These are phyloP conservation scores for Rhodosporidiobolus sp. DNA, from an alignment of 768 basidiomycete genomes.

Conservation along the genomic window DNA sequence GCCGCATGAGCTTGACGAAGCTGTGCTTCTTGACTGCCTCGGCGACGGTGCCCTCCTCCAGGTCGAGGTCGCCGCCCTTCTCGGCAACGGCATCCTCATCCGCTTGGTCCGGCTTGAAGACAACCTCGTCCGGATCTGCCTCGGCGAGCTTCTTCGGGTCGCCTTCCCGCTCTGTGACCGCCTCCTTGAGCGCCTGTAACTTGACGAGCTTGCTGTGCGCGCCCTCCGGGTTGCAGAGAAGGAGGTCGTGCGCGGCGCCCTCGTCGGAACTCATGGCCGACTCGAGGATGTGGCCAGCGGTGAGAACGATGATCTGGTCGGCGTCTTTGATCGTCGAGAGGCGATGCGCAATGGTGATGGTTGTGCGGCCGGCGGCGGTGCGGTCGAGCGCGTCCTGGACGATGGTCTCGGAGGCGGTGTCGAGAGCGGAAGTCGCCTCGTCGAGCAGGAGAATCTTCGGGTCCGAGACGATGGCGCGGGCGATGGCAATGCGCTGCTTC, in stretches of 20 bases:
- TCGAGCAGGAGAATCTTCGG: constrained; percentile 51
- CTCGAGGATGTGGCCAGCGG: constrained; percentile 50
- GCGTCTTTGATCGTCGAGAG: constrained; percentile 48
- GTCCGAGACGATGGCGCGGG: constrained; percentile 50
- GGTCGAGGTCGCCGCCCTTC: constrained; percentile 21
- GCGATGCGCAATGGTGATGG: constrained; percentile 51
- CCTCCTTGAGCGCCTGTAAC: constrained; percentile 62
- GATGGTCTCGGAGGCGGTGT: constrained; percentile 51
- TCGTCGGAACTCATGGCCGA: constrained; percentile 31
- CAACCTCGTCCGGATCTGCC: constrained; percentile 9
- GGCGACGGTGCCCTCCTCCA: constrained; percentile 19
- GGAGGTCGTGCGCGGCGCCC: constrained; percentile 42
- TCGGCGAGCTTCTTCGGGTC: not conserved
- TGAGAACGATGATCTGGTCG: constrained; percentile 52
- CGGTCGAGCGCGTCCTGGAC: constrained; percentile 54
- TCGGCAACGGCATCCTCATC: constrained; percentile 27
- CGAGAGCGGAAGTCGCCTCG: constrained; percentile 53
- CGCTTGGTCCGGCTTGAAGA: constrained; percentile 21
- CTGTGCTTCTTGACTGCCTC: not conserved
- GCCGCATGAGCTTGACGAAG: constrained; percentile 25
- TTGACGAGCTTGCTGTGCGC: constrained; percentile 72
- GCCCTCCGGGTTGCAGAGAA: constrained; percentile 60
- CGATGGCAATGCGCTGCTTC: constrained; percentile 54
- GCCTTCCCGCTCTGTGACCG: constrained; percentile 13
- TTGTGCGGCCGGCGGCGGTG: constrained; percentile 53